Evolutionary conservation across 495 filamentous ascomycete genomes (phyloP).

Genomic region (Hypoxylon rickii): DNA sequence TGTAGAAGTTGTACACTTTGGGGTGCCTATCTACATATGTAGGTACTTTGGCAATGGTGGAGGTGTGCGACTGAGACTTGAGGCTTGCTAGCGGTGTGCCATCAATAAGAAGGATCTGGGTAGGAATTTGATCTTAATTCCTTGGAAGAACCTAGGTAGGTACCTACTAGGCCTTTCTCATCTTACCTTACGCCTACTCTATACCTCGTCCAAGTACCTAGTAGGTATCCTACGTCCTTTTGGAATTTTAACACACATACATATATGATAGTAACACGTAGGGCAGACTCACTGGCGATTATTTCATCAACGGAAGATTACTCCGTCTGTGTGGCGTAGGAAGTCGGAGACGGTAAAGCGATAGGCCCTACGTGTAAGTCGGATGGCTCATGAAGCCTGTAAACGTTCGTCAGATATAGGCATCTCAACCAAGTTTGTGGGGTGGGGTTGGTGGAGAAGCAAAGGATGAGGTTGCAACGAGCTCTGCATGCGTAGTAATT

Average conservation of each 20-base stretch:
- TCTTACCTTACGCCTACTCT: slow-evolving; percentile 10
- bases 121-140: slow-evolving; percentile 13
- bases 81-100: slow-evolving; percentile 6
- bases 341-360: neutral
- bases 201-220: too few species aligned
- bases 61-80: too few species aligned
- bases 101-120: slow-evolving; percentile 4
- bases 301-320: too few species aligned
- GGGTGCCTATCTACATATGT: neutral
- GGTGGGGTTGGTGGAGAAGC: slow-evolving; percentile 23
- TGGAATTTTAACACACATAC: too few species aligned
- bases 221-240: too few species aligned
- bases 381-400: too few species aligned
- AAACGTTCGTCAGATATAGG: neutral
- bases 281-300: too few species aligned
- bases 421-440: slow-evolving; percentile 26
- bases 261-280: too few species aligned
- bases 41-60: too few species aligned
- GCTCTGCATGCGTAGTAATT: slow-evolving; percentile 15
- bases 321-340: too few species aligned
- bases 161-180: too few species aligned
- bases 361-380: too few species aligned
- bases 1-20: slow-evolving; percentile 7
- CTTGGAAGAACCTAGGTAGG: slow-evolving; percentile 10
- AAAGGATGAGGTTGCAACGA: slow-evolving; percentile 20